Evolutionary conservation across 2,329 filamentous ascomycete genomes (phyloP).

Genomic region (Fusarium torreyae): DNA sequence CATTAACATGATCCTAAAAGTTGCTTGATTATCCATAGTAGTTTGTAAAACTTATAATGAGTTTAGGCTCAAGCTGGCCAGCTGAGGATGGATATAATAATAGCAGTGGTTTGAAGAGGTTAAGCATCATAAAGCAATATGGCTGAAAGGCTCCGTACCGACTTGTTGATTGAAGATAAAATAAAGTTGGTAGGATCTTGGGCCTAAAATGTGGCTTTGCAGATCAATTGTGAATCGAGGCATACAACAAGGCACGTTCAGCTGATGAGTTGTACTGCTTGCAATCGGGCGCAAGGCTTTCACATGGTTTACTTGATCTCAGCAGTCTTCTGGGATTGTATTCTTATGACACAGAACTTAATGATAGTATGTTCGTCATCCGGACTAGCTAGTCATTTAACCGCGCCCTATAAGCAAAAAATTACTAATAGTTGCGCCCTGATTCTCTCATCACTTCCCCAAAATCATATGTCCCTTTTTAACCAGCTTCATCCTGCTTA

Average conservation of each 20-base stretch:
- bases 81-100: too few species aligned
- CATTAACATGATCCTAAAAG: too few species aligned
- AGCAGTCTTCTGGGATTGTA: slow-evolving; percentile 11
- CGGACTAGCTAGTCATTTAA: slow-evolving; percentile 21
- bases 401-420: background rate
- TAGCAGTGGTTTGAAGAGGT: too few species aligned
- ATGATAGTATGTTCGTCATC: background rate
- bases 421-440: background rate
- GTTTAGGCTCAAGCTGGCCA: too few species aligned
- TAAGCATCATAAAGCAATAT: background rate
- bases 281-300: background rate
- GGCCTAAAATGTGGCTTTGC: background rate
- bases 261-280: background rate
- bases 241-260: slow-evolving; percentile 14
- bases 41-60: too few species aligned
- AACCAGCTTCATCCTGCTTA: slow-evolving; percentile 7
- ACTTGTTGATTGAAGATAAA: too few species aligned
- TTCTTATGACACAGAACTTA: slow-evolving; percentile 25
- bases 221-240: slow-evolving; percentile 27
- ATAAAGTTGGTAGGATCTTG: too few species aligned
- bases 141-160: background rate
- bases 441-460: background rate
- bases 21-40: too few species aligned
- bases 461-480: slow-evolving; percentile 1
- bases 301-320: slow-evolving; percentile 4